These are phyloP conservation scores for Podaxis mareebaensis DNA, from an alignment of 768 basidiomycete genomes.

Conservation along the genomic window DNA sequence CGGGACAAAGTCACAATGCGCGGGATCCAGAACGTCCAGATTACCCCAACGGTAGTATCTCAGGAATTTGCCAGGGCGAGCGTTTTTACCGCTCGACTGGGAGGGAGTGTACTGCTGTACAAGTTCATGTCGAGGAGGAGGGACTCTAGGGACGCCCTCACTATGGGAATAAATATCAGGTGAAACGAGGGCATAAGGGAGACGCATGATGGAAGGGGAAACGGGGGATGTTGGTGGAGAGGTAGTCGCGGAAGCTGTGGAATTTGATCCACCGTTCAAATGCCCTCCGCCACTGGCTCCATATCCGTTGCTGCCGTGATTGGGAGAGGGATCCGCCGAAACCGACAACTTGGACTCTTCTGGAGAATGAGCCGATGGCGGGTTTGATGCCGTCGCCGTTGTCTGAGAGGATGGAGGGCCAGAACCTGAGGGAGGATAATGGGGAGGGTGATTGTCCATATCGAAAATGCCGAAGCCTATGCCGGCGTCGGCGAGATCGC, in stretches of 20 bases:
- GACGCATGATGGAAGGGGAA: constrained; percentile 57
- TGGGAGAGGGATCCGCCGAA: constrained; percentile 50
- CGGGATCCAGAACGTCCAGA: constrained; percentile 76
- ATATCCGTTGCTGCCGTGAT: constrained; percentile 36
- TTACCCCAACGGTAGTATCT: constrained; percentile 84
- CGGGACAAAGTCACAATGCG: constrained; percentile 78
- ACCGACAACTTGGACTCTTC: constrained; percentile 6
- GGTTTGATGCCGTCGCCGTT: constrained; percentile 29
- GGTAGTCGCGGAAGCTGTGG: constrained; percentile 29
- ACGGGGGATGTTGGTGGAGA: constrained; percentile 73
- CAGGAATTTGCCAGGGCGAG: constrained; percentile 62
- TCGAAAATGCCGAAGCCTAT: constrained; percentile 92
- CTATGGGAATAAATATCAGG: constrained; percentile 85
- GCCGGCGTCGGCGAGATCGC: constrained; percentile 80
- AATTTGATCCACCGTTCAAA: constrained; percentile 52
- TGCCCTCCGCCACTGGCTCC: constrained; percentile 22
- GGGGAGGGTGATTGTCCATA: constrained; percentile 58
- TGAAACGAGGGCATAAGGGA: constrained; percentile 84
- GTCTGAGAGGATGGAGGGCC: constrained; percentile 29
- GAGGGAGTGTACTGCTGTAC: constrained; percentile 73
- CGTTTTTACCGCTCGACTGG: constrained; percentile 45
- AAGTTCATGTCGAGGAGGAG: constrained; percentile 68
- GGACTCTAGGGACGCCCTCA: constrained; percentile 66
- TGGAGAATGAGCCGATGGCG: constrained; percentile 2
- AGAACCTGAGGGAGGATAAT: constrained; percentile 37